A percentile compares a stretch with the other conserved stretches of the same genome.
phyloP scores from a whole-genome alignment of 345 rosid genomes.

The Turnera subulata region DNA sequence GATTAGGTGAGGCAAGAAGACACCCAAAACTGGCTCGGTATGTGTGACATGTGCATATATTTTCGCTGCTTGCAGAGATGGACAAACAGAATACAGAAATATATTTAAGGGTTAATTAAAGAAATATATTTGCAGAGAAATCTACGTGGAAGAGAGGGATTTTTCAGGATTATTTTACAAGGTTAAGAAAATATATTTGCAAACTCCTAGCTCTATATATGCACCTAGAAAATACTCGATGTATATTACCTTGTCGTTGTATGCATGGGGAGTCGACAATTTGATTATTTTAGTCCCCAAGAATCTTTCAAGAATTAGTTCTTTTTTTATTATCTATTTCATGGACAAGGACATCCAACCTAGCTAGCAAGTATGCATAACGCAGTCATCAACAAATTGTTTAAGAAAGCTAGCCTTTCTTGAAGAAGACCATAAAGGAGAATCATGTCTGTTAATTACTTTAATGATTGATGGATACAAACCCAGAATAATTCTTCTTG shows the following conservation, averaged over 20 bases:
- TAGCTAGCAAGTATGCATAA: conserved; percentile 1
- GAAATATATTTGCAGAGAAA: conserved; percentile 9
- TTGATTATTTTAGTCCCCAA: conserved; percentile 11
- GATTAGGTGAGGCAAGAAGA: conserved; percentile 29
- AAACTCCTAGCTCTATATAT: conserved; percentile 4
- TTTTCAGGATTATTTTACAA: background rate
- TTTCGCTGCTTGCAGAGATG: conserved; percentile 1
- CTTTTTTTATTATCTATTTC: conserved; percentile 9
- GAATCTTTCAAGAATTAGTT: conserved; percentile 40
- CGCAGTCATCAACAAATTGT: conserved; percentile 1
- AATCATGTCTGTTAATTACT: conserved; percentile 22
- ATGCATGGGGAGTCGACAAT: conserved; percentile 42
- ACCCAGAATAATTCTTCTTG: conserved; percentile 10
- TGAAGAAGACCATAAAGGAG: conserved; percentile 8
- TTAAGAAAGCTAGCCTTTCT: background rate
- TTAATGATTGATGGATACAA: conserved; percentile 11
- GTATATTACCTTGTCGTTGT: conserved; percentile 20
- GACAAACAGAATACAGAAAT: conserved; percentile 13
- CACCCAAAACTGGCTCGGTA: conserved; percentile 24
- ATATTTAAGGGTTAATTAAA: conserved; percentile 20
- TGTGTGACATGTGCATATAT: conserved; percentile 18
- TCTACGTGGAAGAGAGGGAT: conserved; percentile 21
- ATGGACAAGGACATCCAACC: conserved; percentile 26
- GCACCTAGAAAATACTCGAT: conserved; percentile 10
- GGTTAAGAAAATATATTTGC: conserved; percentile 6